Evolutionary conservation across 2,329 filamentous ascomycete genomes (phyloP), one percentile per base, ranked within the genome.

Genomic region (Xylogone sp.): DNA sequence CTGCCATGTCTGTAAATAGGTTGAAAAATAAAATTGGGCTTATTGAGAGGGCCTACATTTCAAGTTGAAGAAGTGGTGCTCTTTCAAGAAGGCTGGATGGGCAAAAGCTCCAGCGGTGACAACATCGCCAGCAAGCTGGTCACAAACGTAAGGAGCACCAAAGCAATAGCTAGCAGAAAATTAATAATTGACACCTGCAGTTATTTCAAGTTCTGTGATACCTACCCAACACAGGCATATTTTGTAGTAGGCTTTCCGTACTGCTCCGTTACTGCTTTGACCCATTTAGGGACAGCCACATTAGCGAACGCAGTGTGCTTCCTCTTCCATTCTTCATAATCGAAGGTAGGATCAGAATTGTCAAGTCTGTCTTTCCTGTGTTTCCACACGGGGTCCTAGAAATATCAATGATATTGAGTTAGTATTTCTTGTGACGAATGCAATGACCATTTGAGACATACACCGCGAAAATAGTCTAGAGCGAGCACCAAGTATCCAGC

Each of bases 21-120:
- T 9, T 39, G 27, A 16, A 7, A 24, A 27, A 9, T n/a, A 3
- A 58, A 16, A 7, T 9, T 27, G 24, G 24, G 10, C 10, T 27
- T 5, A 27, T 27, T 27, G 24, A 27, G 24, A 27, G 24, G n/a
- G 8, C 67, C 53, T 21, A 70, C 70, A 59, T 48, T 69, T 67
- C 2, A 74, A 44, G 3, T 68, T 62, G 12, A 55, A 53, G 50
- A 78, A 75, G 51, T 78, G 72, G 21, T 67, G 61, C 48, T 78
- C 74, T 45, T 74, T 76, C 43, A 79, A 56, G 53, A 75, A 73
- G 0, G 76, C 71, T 1, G 77, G 77, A 54, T 79, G 76, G 0
- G 74, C 76, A 59, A 79, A 75, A 0, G 75, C 76, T 1, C 76
- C 76, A 1, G 66, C 76, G 1, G 63, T 60, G 5, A 72, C 68